These are phyloP conservation scores for Abelmoschus esculentus DNA, from an alignment of 345 rosid species.

Conservation along the genomic window DNA sequence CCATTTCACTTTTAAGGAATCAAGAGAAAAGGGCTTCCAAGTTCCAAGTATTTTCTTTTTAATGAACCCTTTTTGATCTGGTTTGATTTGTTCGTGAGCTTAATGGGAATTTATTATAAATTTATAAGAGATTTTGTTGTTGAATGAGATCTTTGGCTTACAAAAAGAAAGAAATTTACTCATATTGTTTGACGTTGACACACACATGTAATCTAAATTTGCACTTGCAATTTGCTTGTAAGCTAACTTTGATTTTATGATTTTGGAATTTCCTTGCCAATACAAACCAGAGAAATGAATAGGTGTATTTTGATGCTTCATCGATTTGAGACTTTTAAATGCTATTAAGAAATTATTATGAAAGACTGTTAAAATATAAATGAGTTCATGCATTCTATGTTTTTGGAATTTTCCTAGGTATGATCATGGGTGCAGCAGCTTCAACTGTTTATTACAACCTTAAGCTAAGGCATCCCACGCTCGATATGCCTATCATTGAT, in stretches of 20 bases:
- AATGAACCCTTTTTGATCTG: not conserved
- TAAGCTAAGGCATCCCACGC: slow-evolving; percentile 63
- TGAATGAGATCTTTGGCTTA: not conserved
- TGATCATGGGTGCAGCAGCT: slow-evolving; percentile 79
- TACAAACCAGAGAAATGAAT: not conserved
- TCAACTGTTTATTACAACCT: slow-evolving; percentile 81
- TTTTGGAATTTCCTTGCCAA: not conserved
- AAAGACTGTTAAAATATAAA: not conserved
- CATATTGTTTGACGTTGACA: not conserved
- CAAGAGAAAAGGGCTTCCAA: too few relatives aligned
- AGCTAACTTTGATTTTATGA: not conserved
- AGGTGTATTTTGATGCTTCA: not conserved
- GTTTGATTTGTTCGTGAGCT: not conserved
- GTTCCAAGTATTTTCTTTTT: too few relatives aligned
- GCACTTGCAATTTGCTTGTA: not conserved
- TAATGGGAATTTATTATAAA: not conserved
- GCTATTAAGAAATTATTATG: not conserved
- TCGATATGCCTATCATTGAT: slow-evolving; percentile 73
- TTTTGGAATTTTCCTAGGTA: slow-evolving; percentile 39
- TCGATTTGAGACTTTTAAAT: not conserved
- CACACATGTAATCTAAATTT: not conserved
- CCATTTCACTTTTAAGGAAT: too few relatives aligned
- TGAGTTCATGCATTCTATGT: not conserved
- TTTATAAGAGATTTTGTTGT: not conserved
- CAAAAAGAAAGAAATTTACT: not conserved